Conservation (phyloP, 805 yeast species). For the Tetrapisispora fleetii region DNA sequence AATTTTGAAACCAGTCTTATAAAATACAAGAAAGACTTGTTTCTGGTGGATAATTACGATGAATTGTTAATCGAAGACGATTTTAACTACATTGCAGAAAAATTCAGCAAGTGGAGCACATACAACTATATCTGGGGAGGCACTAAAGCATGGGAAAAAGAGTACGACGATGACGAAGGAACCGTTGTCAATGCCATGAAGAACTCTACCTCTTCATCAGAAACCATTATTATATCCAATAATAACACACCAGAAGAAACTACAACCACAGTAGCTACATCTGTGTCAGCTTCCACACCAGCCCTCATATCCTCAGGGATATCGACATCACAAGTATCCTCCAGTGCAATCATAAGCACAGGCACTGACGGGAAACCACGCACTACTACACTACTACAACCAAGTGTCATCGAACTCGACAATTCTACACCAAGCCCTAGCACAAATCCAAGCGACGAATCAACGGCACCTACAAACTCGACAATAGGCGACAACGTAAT, state of each 20-base stretch:
- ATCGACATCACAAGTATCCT: neutral
- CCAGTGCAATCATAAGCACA: neutral
- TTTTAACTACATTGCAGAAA: constrained; percentile 17
- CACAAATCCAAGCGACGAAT: neutral
- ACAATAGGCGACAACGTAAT: constrained; percentile 4
- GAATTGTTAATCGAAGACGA: constrained; percentile 44
- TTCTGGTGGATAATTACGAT: constrained; percentile 5
- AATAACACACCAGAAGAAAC: no score
- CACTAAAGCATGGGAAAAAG: constrained; percentile 3
- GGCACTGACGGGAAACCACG: neutral
- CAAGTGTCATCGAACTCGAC: neutral
- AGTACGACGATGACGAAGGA: neutral
- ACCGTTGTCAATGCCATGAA: constrained; percentile 8
- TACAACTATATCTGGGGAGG: constrained; percentile 21
- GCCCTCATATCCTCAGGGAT: neutral
- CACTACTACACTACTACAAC: neutral
- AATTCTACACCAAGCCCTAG: no score
- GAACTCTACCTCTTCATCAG: neutral
- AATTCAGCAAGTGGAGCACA: constrained; percentile 10
- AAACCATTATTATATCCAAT: no score
- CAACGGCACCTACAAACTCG: neutral
- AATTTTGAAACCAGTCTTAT: constrained; percentile 1
- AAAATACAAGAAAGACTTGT: neutral
- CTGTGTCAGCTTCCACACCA: neutral
- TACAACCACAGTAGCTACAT: neutral